Evolutionary conservation across 139 green algal genomes (phyloP).

Genomic region (Micromonas pusilla): DNA sequence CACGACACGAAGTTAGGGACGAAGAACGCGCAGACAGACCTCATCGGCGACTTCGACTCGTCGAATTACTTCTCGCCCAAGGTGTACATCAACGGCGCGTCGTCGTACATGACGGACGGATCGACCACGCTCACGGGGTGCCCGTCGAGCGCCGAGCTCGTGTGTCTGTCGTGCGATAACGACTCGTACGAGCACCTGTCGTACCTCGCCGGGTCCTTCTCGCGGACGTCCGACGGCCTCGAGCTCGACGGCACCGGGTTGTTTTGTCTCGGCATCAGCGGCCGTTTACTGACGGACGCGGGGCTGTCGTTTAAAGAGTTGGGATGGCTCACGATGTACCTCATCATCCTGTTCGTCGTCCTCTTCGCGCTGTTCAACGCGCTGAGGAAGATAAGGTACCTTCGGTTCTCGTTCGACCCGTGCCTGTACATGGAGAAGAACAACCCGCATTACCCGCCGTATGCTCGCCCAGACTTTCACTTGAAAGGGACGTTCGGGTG

Average conservation of each 20-base stretch:
- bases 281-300: too few relatives aligned
- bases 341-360: background rate
- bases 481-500: background rate
- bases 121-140: background rate
- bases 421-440: background rate
- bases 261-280: too few relatives aligned
- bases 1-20: background rate
- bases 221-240: too few relatives aligned
- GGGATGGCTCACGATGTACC: background rate
- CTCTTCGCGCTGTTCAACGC: background rate
- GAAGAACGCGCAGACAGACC: too few relatives aligned
- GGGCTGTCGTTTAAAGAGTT: background rate
- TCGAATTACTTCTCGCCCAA: background rate
- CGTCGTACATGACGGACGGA: background rate
- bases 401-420: background rate
- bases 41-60: too few relatives aligned
- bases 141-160: background rate
- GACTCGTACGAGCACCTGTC: too few relatives aligned
- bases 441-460: background rate
- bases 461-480: too few relatives aligned
- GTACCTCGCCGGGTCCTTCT: too few relatives aligned
- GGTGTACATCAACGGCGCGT: background rate
- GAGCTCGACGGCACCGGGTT: background rate
- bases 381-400: background rate
- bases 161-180: background rate